Conservation (phyloP, 202 grass and related monocot genomes). For the Schoenoplectus tabernaemontani region DNA sequence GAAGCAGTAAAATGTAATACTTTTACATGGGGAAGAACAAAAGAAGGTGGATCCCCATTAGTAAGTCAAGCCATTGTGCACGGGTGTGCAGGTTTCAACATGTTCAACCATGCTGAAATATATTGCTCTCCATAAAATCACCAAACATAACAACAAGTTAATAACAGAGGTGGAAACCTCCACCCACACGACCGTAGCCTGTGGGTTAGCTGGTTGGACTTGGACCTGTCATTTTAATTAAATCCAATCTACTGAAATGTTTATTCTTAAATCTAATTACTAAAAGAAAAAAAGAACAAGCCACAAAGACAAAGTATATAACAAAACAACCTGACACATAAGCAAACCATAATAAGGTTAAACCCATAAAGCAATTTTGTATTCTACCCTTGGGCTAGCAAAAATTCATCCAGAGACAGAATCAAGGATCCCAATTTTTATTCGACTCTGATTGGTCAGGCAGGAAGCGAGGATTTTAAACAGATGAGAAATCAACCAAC, state of each 20-base stretch:
- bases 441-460: background rate
- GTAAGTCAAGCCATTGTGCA: background rate
- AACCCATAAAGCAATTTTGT: background rate
- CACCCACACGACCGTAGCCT: background rate
- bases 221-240: background rate
- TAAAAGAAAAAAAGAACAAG: background rate
- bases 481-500: background rate
- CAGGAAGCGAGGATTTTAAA: background rate
- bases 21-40: background rate
- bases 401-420: background rate
- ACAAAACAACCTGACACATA: background rate
- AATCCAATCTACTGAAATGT: background rate
- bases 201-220: background rate
- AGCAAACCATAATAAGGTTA: background rate
- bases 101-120: background rate
- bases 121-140: background rate
- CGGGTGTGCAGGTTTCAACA: background rate
- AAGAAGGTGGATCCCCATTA: background rate
- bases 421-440: background rate
- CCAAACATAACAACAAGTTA: background rate
- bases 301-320: background rate
- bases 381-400: background rate
- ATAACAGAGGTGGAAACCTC: background rate
- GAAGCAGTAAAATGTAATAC: background rate
- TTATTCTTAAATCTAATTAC: background rate